These are phyloP conservation scores for Dendrobium chrysotoxum DNA, from an alignment of 106 monocot species.

Conservation along the genomic window DNA sequence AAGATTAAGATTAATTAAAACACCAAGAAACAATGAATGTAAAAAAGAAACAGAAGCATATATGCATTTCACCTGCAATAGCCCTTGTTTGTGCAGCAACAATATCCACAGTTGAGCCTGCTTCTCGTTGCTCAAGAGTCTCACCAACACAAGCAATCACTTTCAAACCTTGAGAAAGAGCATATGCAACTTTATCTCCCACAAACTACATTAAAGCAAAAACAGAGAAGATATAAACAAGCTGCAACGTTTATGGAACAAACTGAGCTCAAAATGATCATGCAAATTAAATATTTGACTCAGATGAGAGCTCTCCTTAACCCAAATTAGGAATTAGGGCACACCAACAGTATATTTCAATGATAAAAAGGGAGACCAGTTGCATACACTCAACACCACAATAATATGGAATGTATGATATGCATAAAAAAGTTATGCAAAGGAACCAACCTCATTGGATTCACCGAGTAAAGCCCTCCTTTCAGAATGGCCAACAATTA, in stretches of 20 bases:
- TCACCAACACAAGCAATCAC: slow-evolving; percentile 97
- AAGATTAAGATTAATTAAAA: background rate
- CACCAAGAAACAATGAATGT: background rate
- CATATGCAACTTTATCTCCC: slow-evolving; percentile 92
- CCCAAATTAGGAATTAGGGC: background rate
- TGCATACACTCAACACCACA: background rate
- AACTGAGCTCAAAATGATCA: background rate
- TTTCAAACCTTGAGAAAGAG: slow-evolving; percentile 78
- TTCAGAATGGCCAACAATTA: slow-evolving; percentile 95
- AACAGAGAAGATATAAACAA: background rate
- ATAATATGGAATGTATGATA: background rate
- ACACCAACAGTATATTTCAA: background rate
- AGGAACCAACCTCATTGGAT: slow-evolving; percentile 59
- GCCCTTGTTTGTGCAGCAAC: slow-evolving; percentile 90
- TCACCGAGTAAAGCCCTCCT: slow-evolving; percentile 67
- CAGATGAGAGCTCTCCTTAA: background rate
- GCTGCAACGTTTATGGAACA: background rate
- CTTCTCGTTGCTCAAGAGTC: slow-evolving; percentile 82
- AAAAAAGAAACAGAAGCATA: background rate
- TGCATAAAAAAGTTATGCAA: background rate
- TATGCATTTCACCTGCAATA: slow-evolving; percentile 52
- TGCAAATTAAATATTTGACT: background rate
- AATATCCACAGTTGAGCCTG: slow-evolving; percentile 77
- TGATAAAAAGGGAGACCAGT: background rate
- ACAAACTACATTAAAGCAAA: slow-evolving; percentile 54